Percentiles rank a stretch among this genome's conserved stretches.
phyloP scores from a whole-genome alignment of 768 basidiomycete genomes.

The Xanthoconium purpureum region DNA sequence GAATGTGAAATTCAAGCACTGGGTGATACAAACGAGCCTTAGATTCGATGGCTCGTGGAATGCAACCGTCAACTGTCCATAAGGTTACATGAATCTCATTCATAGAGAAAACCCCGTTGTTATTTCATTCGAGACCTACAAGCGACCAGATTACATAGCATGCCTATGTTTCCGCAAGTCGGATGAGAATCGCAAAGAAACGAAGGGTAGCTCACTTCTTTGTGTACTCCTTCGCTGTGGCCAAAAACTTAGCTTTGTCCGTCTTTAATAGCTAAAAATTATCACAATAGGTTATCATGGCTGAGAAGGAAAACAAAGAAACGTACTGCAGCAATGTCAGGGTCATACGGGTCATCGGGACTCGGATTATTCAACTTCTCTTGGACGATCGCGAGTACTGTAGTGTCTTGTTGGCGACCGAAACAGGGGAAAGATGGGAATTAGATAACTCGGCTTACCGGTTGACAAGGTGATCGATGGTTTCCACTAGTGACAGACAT shows the following conservation, averaged over 20 bases:
- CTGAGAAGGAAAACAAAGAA: not conserved
- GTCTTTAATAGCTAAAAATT: slow-evolving; percentile 64
- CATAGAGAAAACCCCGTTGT: not conserved
- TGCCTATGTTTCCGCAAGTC: slow-evolving; percentile 9
- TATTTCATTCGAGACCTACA: slow-evolving; percentile 13
- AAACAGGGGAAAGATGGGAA: not conserved
- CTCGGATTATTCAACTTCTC: slow-evolving; percentile 88
- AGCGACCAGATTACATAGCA: slow-evolving; percentile 15
- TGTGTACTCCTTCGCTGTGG: slow-evolving; percentile 79
- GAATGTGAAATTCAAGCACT: slow-evolving; percentile 4
- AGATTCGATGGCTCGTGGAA: slow-evolving; percentile 4
- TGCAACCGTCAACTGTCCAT: not conserved
- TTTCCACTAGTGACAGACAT: slow-evolving; percentile 62
- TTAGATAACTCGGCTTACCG: slow-evolving; percentile 40
- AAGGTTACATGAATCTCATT: slow-evolving; percentile 2
- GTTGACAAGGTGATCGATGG: slow-evolving; percentile 72
- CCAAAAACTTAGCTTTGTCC: slow-evolving; percentile 69
- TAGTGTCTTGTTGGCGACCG: slow-evolving; percentile 10
- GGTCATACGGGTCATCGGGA: slow-evolving; percentile 85
- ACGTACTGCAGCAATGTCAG: slow-evolving; percentile 79
- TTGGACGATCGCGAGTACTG: slow-evolving; percentile 73
- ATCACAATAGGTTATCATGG: not conserved
- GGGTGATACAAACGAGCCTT: slow-evolving; percentile 7
- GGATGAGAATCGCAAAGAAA: slow-evolving; percentile 4
- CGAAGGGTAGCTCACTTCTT: slow-evolving; percentile 58